Conservation (phyloP, 2,329 filamentous ascomycete species). For the Colletotrichum trifolii region DNA sequence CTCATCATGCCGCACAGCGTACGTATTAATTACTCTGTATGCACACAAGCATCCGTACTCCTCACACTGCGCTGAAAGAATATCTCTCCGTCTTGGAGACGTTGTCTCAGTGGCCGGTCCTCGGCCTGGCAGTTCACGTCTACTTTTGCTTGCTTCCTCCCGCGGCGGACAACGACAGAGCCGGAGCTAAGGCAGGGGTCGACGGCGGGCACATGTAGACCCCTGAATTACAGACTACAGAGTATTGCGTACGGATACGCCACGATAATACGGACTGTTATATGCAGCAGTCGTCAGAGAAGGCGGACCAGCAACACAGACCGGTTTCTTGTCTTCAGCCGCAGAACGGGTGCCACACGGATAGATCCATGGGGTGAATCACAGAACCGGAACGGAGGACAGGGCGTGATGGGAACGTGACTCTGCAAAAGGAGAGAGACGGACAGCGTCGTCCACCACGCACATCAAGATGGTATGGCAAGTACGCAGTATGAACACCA, state of each 20-base stretch:
- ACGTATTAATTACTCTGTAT: too few species aligned
- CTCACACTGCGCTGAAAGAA: too few species aligned
- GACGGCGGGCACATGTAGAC: constrained; percentile 8
- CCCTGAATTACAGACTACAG: constrained; percentile 21
- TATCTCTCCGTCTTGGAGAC: not conserved
- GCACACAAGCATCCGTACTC: too few species aligned
- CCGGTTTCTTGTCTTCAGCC: not conserved
- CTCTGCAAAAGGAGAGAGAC: not conserved
- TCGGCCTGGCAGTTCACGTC: constrained; percentile 19
- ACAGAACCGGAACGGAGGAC: not conserved
- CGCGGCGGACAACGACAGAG: constrained; percentile 19
- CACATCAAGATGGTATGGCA: not conserved
- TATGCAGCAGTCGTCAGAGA: not conserved
- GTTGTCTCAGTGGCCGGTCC: constrained; percentile 9
- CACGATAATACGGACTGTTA: not conserved
- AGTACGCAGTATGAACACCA: not conserved
- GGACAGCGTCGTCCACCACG: not conserved
- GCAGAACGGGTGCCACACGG: constrained; percentile 12
- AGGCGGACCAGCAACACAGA: not conserved
- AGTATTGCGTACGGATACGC: too few species aligned
- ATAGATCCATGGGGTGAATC: too few species aligned
- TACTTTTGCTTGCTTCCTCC: constrained; percentile 18
- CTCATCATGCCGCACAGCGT: not conserved
- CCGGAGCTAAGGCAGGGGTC: constrained; percentile 35
- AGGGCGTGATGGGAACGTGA: not conserved